phyloP scores from a whole-genome alignment of 306 rosid species.

The Styphnolobium japonicum region DNA sequence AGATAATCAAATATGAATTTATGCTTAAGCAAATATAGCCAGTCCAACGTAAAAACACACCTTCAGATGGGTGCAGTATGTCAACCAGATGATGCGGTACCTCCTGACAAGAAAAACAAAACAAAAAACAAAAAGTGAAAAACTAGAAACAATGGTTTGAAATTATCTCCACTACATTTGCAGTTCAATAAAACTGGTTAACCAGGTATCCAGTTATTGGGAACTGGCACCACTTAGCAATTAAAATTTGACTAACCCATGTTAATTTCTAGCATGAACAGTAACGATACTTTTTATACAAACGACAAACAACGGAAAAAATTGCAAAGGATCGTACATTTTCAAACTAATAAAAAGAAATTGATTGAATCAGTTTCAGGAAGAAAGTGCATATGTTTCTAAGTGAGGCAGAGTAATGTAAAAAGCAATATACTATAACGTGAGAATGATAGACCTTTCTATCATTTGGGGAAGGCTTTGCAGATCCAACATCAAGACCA shows the following conservation, averaged over 20 bases:
- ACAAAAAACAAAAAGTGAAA: background rate
- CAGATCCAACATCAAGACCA: slow-evolving; percentile 94
- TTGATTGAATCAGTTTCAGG: background rate
- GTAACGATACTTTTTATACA: background rate
- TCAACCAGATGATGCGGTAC: slow-evolving; percentile 85
- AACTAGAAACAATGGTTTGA: background rate
- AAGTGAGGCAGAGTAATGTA: background rate
- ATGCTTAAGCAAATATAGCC: slow-evolving; percentile 2
- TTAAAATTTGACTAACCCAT: background rate
- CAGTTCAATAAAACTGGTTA: background rate
- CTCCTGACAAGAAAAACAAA: slow-evolving; percentile 52
- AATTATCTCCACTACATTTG: background rate
- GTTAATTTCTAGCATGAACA: background rate
- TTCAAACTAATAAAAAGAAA: background rate
- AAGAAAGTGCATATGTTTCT: slow-evolving; percentile 11
- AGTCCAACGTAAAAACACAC: slow-evolving; percentile 45
- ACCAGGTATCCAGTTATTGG: background rate
- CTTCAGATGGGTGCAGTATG: slow-evolving; percentile 76
- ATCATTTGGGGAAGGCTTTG: slow-evolving; percentile 75
- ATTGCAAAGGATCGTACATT: background rate
- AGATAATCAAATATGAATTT: slow-evolving; percentile 1
- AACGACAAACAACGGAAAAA: background rate
- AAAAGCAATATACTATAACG: background rate
- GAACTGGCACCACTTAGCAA: background rate
- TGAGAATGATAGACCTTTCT: slow-evolving; percentile 58